Evolutionary conservation across 176 grass and related monocot genomes (phyloP).

Genomic region (Triticum aestivum): DNA sequence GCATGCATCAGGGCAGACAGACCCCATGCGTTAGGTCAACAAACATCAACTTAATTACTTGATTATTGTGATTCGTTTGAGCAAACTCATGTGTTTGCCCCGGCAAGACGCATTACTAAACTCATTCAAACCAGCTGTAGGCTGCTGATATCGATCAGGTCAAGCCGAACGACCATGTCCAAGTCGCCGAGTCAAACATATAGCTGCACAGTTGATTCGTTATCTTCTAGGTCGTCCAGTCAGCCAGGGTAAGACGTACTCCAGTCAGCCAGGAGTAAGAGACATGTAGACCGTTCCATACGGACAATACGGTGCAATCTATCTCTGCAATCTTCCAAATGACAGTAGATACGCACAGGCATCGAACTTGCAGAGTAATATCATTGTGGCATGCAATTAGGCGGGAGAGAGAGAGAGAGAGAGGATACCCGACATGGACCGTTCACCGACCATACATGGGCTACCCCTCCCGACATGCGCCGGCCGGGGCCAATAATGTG

Average conservation of each 20-base stretch:
- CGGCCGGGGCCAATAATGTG: background rate
- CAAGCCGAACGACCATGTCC: background rate
- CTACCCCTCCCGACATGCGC: background rate
- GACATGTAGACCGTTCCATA: background rate
- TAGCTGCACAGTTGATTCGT: too few relatives aligned
- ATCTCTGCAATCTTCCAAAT: background rate
- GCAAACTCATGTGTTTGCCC: background rate
- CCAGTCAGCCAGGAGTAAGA: too few relatives aligned
- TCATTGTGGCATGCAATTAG: constrained; percentile 12
- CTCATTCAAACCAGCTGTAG: background rate
- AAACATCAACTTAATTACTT: background rate
- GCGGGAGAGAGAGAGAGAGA: background rate
- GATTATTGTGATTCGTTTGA: background rate
- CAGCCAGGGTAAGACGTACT: too few relatives aligned
- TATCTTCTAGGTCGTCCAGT: too few relatives aligned
- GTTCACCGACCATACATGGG: background rate
- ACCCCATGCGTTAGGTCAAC: constrained; percentile 14
- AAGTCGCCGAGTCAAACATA: background rate
- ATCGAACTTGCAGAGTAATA: background rate
- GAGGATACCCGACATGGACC: background rate
- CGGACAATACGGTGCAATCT: background rate
- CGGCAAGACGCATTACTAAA: background rate
- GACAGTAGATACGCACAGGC: background rate
- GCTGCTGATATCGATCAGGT: background rate
- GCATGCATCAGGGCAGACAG: background rate